Evolutionary conservation across 257 asterid species (phyloP).

Genomic region (Forsythia viridissima): DNA sequence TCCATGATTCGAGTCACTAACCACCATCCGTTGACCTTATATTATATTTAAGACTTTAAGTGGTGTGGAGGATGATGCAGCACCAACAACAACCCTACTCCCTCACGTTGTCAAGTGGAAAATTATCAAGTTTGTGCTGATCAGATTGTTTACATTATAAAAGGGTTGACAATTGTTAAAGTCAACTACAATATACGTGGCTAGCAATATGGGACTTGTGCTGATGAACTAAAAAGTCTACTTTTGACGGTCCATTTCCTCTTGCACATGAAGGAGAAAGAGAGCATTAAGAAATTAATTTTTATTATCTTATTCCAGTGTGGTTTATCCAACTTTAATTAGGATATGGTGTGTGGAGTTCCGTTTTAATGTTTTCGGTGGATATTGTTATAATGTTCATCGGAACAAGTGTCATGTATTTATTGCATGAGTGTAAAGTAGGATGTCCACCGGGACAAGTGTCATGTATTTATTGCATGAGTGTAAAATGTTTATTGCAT

Average conservation of each 20-base stretch:
- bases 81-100: background rate
- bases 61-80: constrained; percentile 9
- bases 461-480: too few species aligned
- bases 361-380: too few species aligned
- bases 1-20: background rate
- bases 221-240: background rate
- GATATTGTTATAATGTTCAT: too few species aligned
- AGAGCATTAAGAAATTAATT: background rate
- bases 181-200: constrained; percentile 12
- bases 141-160: background rate
- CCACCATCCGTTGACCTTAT: background rate
- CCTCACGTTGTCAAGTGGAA: background rate
- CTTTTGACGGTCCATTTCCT: background rate
- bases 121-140: constrained; percentile 2
- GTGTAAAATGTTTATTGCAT: too few species aligned
- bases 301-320: too few species aligned
- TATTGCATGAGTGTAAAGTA: too few species aligned
- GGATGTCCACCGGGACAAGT: too few species aligned
- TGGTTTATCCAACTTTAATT: background rate
- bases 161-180: constrained; percentile 15
- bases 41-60: background rate
- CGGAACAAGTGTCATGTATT: too few species aligned
- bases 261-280: background rate
- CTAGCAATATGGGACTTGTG: background rate
- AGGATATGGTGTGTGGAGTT: too few species aligned